Percentiles rank a stretch among this genome's conserved stretches.
Conservation (phyloP, 768 basidiomycete species). For the Lentinula raphanica region DNA sequence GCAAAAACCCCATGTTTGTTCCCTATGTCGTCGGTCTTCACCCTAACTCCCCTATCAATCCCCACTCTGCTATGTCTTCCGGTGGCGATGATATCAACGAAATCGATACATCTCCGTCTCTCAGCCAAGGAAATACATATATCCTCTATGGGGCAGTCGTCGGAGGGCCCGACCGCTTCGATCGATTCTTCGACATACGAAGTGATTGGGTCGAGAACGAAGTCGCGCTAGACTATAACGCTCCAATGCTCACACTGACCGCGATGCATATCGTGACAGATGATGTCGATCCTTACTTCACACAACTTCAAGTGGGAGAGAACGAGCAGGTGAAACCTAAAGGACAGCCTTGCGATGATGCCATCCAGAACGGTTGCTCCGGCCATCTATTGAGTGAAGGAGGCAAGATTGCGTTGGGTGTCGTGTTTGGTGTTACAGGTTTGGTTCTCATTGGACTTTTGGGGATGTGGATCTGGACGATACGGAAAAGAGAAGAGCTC, state of each 20-base stretch:
- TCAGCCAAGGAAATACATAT: conserved; percentile 53
- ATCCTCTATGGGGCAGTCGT: conserved; percentile 84
- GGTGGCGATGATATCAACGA: conserved; percentile 68
- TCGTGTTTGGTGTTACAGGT: conserved; percentile 59
- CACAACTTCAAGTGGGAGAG: conserved; percentile 59
- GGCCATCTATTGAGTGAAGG: conserved; percentile 49
- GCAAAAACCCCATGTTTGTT: conserved; percentile 88
- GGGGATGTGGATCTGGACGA: conserved; percentile 30
- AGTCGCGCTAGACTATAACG: conserved; percentile 86
- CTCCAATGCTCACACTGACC: conserved; percentile 81
- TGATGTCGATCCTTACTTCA: conserved; percentile 71
- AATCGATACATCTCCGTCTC: conserved; percentile 63
- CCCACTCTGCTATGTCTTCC: conserved; percentile 85
- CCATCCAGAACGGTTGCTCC: conserved; percentile 48
- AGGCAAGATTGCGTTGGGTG: conserved; percentile 67
- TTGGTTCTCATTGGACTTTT: conserved; percentile 45
- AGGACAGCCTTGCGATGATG: conserved; percentile 77
- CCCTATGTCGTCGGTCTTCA: conserved; percentile 87
- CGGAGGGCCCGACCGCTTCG: conserved; percentile 77
- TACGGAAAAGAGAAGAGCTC: conserved; percentile 6
- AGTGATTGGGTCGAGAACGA: conserved; percentile 83
- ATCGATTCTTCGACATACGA: conserved; percentile 79
- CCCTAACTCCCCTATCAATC: conserved; percentile 87
- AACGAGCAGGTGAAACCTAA: conserved; percentile 57
- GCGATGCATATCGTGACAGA: conserved; percentile 72